Evolutionary conservation across 1,284 basidiomycete species (phyloP).

Genomic region (Takashimella koratensis): DNA sequence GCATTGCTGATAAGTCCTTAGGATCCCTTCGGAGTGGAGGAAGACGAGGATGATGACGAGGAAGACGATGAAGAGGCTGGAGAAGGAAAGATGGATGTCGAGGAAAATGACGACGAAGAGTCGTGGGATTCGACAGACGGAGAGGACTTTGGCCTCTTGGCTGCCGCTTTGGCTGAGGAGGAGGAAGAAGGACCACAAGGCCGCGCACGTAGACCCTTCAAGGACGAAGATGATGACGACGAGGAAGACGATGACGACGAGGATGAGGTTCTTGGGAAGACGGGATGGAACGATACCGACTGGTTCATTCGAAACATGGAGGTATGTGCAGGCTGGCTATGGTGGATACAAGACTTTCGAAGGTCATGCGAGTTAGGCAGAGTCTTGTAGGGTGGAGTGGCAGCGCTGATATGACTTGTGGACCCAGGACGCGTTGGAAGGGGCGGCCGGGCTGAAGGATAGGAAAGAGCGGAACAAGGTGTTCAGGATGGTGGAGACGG

Average conservation of each 20-base stretch:
- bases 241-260: constrained; percentile 24
- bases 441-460: constrained; percentile 50
- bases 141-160: background rate
- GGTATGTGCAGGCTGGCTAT: constrained; percentile 51
- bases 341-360: too few relatives aligned
- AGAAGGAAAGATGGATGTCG: constrained; percentile 10
- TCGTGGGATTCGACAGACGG: background rate
- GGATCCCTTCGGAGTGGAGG: background rate
- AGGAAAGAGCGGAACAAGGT: constrained; percentile 58
- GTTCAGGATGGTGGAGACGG: constrained; percentile 63
- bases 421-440: constrained; percentile 57
- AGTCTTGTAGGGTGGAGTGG: too few relatives aligned
- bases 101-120: background rate
- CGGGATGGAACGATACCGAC: constrained; percentile 64
- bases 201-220: too few relatives aligned
- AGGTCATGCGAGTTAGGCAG: too few relatives aligned
- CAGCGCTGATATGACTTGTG: too few relatives aligned
- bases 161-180: constrained; percentile 20
- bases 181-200: constrained; percentile 17
- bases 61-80: constrained; percentile 12
- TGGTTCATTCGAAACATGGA: constrained; percentile 61
- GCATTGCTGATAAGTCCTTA: too few relatives aligned
- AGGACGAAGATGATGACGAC: constrained; percentile 22
- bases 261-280: constrained; percentile 14
- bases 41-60: constrained; percentile 7